Base-by-base conservation (phyloP, 176 grass and related monocot species). In the Zizania latifolia region DNA sequence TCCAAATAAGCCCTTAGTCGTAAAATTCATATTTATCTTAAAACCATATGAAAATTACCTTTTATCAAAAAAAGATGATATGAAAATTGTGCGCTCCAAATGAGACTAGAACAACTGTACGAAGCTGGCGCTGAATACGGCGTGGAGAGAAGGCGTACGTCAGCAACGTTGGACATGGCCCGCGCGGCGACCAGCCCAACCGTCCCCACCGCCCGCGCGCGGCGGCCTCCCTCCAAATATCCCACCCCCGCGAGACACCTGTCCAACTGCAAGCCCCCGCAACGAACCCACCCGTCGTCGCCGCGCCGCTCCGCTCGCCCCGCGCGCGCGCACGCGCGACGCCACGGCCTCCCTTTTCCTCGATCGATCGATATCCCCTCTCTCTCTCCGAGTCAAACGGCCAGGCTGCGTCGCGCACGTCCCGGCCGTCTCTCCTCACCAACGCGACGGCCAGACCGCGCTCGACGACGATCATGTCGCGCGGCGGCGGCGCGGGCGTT, bases 401-500 rank as follows among this genome's bases (percentile, higher is more conserved):
- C 31, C 23, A 38, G 0, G 15, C 74, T 13, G 8, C 37, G 15
- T 23, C 17, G 19, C 27, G 2, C 8, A 39, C 34, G 3, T 10
- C 2, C 9, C 31, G n/a, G 15, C n/a, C n/a, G n/a, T n/a, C n/a
- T n/a, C n/a, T n/a, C n/a, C n/a, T n/a, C n/a, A n/a, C n/a, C n/a
- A n/a, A n/a, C n/a, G n/a, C n/a, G n/a, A n/a, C n/a, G n/a, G n/a
- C 61, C 17, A 65, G 19, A 17, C 29, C 58, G 28, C 30, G 59
- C 28, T 21, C 33, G 37, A 50, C 36, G n/a, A 13, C 30, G 76
- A 33, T 1, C 53, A 59, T 86, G 82, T 26, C 32, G 79, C 81
- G 10, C 45, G 76, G 46, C 14, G 58, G 59, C 10, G 59, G 17
- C 76, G 3, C 54, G 1, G 41, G 23, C 16, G 71, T 1, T 46